A percentile compares a stretch with the other conserved stretches of the same genome.
Evolutionary conservation across 352 stramenopile species (phyloP).

Genomic region (Globisporangium canariense): DNA sequence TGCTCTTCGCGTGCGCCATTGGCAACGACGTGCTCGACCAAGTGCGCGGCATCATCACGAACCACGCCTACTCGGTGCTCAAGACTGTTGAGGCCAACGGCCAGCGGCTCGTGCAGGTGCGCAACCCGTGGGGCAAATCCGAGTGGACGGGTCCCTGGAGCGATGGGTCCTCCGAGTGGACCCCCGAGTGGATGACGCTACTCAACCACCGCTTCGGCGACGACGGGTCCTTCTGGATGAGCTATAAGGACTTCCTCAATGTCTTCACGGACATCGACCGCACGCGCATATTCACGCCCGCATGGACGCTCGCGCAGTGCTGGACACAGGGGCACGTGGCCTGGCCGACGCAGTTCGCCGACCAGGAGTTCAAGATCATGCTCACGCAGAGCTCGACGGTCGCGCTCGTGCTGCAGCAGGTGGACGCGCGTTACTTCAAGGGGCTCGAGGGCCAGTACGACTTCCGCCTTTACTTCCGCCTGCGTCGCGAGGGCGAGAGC

Average conservation of each 20-base stretch:
- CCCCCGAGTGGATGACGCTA: slow-evolving; percentile 33
- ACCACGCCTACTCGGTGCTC: slow-evolving; percentile 60
- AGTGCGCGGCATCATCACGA: slow-evolving; percentile 36
- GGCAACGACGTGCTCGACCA: slow-evolving; percentile 10
- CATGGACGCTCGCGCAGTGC: slow-evolving; percentile 34
- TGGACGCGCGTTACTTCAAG: slow-evolving; percentile 36
- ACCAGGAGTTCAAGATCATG: slow-evolving; percentile 31
- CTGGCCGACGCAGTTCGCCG: slow-evolving; percentile 28
- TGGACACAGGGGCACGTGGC: slow-evolving; percentile 30
- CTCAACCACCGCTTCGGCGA: slow-evolving; percentile 42
- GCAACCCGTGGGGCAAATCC: slow-evolving; percentile 57
- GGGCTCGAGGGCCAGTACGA: slow-evolving; percentile 40
- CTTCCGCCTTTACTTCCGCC: slow-evolving; percentile 34
- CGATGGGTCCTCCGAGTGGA: slow-evolving; percentile 49
- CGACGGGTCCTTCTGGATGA: slow-evolving; percentile 69
- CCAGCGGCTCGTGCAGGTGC: slow-evolving; percentile 30
- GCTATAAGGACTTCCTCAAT: slow-evolving; percentile 38
- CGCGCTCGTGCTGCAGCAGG: slow-evolving; percentile 37
- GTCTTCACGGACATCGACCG: slow-evolving; percentile 32
- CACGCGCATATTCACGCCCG: slow-evolving; percentile 35
- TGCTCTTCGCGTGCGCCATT: slow-evolving; percentile 35
- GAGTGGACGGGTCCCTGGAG: slow-evolving; percentile 55
- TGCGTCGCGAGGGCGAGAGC: slow-evolving; percentile 23
- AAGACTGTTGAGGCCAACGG: slow-evolving; percentile 36
- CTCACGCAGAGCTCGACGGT: slow-evolving; percentile 23